Evolutionary conservation across 345 rosid genomes (phyloP).

Genomic region (Eucalyptus marginata): DNA sequence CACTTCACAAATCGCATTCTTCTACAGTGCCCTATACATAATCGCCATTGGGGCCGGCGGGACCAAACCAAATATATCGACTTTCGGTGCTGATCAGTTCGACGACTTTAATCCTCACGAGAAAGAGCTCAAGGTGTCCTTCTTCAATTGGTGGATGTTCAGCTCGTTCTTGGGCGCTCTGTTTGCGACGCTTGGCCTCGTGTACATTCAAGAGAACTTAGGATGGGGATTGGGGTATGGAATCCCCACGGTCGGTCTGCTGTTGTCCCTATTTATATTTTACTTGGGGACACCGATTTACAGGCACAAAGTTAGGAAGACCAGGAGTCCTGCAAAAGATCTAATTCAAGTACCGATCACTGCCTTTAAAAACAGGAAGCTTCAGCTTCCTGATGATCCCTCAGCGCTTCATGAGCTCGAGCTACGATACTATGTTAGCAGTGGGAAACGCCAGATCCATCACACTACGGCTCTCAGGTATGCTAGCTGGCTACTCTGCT

Average conservation of each 20-base stretch:
- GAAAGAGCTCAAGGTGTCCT: conserved; percentile 60
- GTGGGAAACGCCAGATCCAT: conserved; percentile 51
- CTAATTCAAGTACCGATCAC: conserved; percentile 38
- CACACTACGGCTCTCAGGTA: conserved; percentile 65
- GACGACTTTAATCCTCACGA: conserved; percentile 50
- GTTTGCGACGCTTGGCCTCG: conserved; percentile 67
- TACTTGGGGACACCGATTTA: conserved; percentile 76
- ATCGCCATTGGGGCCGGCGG: conserved; percentile 87
- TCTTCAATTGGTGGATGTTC: conserved; percentile 98
- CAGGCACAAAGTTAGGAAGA: conserved; percentile 55
- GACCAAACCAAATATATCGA: conserved; percentile 87
- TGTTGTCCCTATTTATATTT: conserved; percentile 56
- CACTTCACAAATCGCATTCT: conserved; percentile 44
- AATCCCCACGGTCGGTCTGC: conserved; percentile 63
- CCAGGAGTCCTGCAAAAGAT: conserved; percentile 54
- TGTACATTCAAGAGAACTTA: conserved; percentile 79
- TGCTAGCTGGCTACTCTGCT: background rate
- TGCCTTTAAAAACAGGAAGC: conserved; percentile 53
- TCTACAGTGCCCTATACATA: conserved; percentile 65
- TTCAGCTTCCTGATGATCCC: conserved; percentile 32
- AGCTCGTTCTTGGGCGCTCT: conserved; percentile 76
- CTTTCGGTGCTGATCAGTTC: conserved; percentile 96
- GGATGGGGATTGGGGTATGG: conserved; percentile 94
- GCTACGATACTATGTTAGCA: conserved; percentile 30
- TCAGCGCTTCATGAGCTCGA: conserved; percentile 56